These are phyloP conservation scores for Barnettozyma salicaria DNA, from an alignment of 805 yeast species.

Conservation along the genomic window DNA sequence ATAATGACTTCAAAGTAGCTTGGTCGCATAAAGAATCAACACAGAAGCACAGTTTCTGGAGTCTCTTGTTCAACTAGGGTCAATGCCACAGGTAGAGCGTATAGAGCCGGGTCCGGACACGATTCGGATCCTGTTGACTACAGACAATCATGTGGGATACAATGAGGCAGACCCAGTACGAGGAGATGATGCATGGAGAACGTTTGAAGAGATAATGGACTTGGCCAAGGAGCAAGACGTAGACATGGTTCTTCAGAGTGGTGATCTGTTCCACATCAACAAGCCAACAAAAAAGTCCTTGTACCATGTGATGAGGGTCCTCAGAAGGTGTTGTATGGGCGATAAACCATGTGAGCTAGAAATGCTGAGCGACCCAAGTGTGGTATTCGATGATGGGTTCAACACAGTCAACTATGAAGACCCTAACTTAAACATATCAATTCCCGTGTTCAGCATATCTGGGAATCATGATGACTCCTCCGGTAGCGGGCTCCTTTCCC, in stretches of 20 bases:
- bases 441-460: conserved; percentile 87
- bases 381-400: conserved; percentile 57
- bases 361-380: conserved; percentile 69
- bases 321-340: conserved; percentile 72
- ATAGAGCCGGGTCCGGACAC: conserved; percentile 57
- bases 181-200: conserved; percentile 83
- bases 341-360: conserved; percentile 85
- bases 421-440: conserved; percentile 78
- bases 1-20: too few relatives aligned
- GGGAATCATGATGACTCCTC: conserved; percentile 98
- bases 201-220: conserved; percentile 77
- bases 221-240: conserved; percentile 67
- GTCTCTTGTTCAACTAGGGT: neutral
- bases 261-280: conserved; percentile 88
- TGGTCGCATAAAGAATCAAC: neutral
- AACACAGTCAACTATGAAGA: conserved; percentile 83
- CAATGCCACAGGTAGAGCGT: conserved; percentile 30
- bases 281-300: conserved; percentile 83
- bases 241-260: conserved; percentile 87
- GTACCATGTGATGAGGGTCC: conserved; percentile 70
- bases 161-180: conserved; percentile 84
- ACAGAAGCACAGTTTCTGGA: neutral
- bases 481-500: conserved; percentile 75
- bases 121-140: conserved; percentile 72
- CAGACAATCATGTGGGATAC: conserved; percentile 96